These are phyloP conservation scores for Irpex rosettiformis DNA, from an alignment of 1,284 basidiomycete species.

Conservation along the genomic window DNA sequence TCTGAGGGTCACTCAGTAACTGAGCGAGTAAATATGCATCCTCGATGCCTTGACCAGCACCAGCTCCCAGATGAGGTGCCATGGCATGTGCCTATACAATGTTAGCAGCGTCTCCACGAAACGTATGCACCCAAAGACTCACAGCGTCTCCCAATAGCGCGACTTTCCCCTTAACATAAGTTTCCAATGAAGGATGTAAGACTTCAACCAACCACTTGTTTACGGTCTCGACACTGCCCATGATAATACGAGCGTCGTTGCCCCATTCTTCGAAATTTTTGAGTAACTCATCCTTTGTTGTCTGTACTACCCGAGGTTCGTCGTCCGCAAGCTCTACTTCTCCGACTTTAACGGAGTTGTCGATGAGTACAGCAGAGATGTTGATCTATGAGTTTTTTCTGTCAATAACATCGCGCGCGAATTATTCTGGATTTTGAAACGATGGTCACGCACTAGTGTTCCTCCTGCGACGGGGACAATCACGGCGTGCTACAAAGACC, in stretches of 20 bases:
- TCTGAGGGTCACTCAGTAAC: conserved; percentile 44
- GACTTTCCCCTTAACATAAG: conserved; percentile 43
- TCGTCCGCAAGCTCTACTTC: neutral
- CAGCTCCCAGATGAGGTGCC: conserved; percentile 59
- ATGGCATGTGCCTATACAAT: conserved; percentile 50
- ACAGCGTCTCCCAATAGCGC: conserved; percentile 61
- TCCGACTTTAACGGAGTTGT: conserved; percentile 1
- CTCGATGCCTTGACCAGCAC: conserved; percentile 62
- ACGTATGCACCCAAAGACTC: conserved; percentile 18
- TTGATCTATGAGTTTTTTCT: too few species aligned
- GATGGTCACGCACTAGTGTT: conserved; percentile 4
- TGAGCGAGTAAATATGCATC: conserved; percentile 50
- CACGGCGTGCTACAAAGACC: conserved; percentile 5
- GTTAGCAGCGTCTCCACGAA: neutral
- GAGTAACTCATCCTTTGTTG: conserved; percentile 40
- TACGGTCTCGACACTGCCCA: conserved; percentile 44
- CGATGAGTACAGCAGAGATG: conserved; percentile 4
- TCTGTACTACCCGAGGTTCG: neutral
- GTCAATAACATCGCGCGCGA: neutral
- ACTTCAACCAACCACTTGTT: conserved; percentile 61
- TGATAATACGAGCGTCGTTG: conserved; percentile 39
- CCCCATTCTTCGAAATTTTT: conserved; percentile 50
- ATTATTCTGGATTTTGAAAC: too few species aligned
- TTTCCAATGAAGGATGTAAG: conserved; percentile 44
- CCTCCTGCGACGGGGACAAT: conserved; percentile 3